A percentile compares a stretch with the other conserved stretches of the same genome.
Conservation (phyloP, 345 rosid species). For the Moricandia moricandioides region DNA sequence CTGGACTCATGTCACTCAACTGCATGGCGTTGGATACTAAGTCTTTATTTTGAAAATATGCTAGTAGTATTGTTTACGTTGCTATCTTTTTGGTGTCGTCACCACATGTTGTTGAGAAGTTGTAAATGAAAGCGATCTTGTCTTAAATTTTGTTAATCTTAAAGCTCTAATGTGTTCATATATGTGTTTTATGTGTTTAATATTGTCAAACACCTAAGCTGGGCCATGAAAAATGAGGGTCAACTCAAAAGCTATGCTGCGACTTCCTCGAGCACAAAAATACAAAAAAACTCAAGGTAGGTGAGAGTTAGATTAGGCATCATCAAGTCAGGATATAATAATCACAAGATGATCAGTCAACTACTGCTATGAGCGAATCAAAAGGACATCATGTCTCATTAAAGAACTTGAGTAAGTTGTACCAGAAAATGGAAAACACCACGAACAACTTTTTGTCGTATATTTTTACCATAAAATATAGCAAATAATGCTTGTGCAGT, state of each 20-base stretch:
- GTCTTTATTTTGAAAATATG: slow-evolving; percentile 4
- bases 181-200: background rate
- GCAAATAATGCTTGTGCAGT: background rate
- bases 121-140: background rate
- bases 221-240: background rate
- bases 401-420: background rate
- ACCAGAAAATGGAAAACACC: background rate
- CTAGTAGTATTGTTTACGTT: background rate
- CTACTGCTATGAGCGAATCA: slow-evolving; percentile 15
- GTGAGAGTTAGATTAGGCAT: background rate
- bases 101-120: no score
- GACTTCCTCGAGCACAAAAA: background rate
- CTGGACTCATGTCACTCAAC: slow-evolving; percentile 83
- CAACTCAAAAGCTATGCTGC: background rate
- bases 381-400: background rate
- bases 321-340: slow-evolving; percentile 17
- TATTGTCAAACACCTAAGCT: background rate
- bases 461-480: background rate
- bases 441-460: background rate
- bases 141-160: background rate
- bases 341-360: slow-evolving; percentile 9
- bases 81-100: background rate
- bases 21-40: slow-evolving; percentile 76
- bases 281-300: background rate
- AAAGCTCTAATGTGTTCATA: background rate